Conservation (phyloP, 192 early-diverging fungal genomes). For the Rhizoclosmatium globosum region DNA sequence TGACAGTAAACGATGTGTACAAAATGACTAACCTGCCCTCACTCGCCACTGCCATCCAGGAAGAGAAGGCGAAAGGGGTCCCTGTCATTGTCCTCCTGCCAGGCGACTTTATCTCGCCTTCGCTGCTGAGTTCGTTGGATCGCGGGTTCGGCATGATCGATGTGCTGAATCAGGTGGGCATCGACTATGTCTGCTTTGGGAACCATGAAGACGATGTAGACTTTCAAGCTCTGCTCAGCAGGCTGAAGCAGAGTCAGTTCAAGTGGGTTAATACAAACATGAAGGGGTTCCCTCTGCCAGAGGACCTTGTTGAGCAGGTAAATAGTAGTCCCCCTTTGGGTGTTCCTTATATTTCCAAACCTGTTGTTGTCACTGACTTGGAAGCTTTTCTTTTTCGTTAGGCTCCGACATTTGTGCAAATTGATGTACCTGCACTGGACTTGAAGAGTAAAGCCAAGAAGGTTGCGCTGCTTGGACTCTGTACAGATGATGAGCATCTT, state of each 20-base stretch:
- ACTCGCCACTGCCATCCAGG: neutral
- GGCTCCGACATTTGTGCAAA: neutral
- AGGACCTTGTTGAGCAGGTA: neutral
- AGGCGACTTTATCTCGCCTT: conserved; percentile 28
- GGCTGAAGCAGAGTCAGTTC: conserved; percentile 9
- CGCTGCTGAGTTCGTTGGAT: conserved; percentile 18
- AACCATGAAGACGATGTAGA: conserved; percentile 33
- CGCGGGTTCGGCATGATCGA: conserved; percentile 27
- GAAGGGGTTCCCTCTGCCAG: neutral
- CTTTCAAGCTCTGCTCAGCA: conserved; percentile 3
- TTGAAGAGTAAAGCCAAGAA: neutral
- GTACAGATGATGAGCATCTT: conserved; percentile 20
- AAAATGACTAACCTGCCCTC: neutral
- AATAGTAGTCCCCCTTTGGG: neutral
- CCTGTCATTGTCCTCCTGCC: neutral
- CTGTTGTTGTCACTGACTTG: no score
- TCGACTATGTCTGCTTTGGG: conserved; percentile 35
- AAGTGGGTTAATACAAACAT: conserved; percentile 32
- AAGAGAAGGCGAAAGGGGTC: neutral
- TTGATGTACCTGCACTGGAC: neutral
- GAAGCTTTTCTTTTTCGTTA: no score
- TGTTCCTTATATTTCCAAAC: neutral
- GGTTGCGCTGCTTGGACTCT: conserved; percentile 18
- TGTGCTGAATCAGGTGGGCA: conserved; percentile 22
- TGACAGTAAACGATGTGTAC: conserved; percentile 8